Conservation (phyloP, 2,329 filamentous ascomycete species). For the Stachybotrys chartarum region DNA sequence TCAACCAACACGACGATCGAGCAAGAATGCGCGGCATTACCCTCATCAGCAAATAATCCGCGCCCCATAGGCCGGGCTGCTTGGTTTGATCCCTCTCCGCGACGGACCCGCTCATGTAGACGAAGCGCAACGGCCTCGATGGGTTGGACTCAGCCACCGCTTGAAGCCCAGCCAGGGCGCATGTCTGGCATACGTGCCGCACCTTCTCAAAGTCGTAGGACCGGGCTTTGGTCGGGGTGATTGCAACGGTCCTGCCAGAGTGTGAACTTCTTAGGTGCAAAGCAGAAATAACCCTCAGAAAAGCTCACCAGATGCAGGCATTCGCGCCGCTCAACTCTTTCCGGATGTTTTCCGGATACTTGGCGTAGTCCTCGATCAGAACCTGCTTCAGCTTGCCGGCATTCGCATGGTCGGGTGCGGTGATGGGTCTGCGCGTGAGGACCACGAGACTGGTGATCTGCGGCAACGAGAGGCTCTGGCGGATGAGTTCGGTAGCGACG, state of each 20-base stretch:
- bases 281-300: background rate
- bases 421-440: background rate
- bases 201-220: no score
- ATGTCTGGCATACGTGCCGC: no score
- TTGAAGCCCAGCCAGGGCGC: no score
- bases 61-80: background rate
- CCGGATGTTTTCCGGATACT: background rate
- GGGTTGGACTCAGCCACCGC: no score
- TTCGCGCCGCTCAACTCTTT: background rate
- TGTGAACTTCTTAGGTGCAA: background rate
- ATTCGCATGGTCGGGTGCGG: background rate
- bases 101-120: no score
- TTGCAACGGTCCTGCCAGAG: background rate
- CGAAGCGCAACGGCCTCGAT: no score
- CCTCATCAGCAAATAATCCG: background rate
- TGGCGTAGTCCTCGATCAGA: background rate
- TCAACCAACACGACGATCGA: no score
- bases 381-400: constrained; percentile 1
- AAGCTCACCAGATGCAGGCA: background rate
- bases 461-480: background rate
- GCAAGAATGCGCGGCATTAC: background rate
- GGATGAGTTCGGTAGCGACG: background rate
- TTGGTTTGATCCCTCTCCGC: background rate
- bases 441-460: background rate
- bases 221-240: background rate